Percentiles rank a stretch among this genome's conserved stretches.
These are phyloP conservation scores for Mycena venus DNA, from an alignment of 768 basidiomycete species.

Conservation along the genomic window DNA sequence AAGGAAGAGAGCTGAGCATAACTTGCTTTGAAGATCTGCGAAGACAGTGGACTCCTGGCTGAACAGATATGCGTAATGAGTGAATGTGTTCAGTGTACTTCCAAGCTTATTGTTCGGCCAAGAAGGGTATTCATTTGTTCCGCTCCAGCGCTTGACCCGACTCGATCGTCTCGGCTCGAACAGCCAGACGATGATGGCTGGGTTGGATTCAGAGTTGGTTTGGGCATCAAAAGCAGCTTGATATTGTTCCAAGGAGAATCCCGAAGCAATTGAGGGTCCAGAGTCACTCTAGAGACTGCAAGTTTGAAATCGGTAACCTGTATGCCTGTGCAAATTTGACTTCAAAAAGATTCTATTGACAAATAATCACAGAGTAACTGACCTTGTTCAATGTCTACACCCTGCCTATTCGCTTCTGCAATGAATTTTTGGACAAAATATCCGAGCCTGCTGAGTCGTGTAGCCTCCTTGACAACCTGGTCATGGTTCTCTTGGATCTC, in stretches of 20 bases:
- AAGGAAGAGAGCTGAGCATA: too few species aligned
- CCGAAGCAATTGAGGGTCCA: conserved; percentile 2
- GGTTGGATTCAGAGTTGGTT: not conserved
- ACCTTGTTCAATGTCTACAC: conserved; percentile 7
- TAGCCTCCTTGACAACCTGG: conserved; percentile 2
- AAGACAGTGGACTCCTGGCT: conserved; percentile 2
- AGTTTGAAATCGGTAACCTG: conserved; percentile 13
- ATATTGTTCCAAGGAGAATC: conserved; percentile 13
- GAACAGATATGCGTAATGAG: conserved; percentile 17
- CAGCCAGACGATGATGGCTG: conserved; percentile 3
- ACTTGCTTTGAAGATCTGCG: conserved; percentile 13
- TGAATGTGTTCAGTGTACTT: conserved; percentile 8
- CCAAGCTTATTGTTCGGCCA: too few species aligned
- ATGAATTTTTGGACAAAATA: conserved; percentile 6
- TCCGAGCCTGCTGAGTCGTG: not conserved
- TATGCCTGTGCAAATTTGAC: not conserved
- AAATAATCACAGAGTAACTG: too few species aligned
- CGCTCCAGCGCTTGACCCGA: conserved; percentile 15
- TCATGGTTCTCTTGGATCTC: conserved; percentile 10
- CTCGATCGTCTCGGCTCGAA: conserved; percentile 16
- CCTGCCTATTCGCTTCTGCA: conserved; percentile 8
- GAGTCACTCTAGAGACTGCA: not conserved
- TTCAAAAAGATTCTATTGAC: not conserved
- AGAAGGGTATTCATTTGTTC: conserved; percentile 21
- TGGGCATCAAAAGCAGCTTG: not conserved